These are phyloP conservation scores for Ambrosia trifida DNA, from an alignment of 129 eudicot species.

Conservation along the genomic window DNA sequence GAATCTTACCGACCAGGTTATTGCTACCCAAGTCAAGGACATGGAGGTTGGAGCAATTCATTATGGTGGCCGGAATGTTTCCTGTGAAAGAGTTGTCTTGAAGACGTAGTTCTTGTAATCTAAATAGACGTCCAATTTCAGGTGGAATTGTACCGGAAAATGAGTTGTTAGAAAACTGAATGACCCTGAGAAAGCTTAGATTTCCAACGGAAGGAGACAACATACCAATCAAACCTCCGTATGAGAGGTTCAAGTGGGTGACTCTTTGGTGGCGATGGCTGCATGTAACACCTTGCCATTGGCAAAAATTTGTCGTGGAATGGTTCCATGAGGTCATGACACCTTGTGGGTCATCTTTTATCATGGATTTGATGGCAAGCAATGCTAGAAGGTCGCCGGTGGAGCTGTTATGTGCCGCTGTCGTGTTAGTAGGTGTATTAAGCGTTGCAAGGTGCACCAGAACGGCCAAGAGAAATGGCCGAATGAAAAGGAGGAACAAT, in stretches of 20 bases:
- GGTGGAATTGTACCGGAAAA: not conserved
- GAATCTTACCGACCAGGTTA: not conserved
- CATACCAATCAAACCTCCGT: not conserved
- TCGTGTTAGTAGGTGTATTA: not conserved
- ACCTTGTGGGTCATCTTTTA: not conserved
- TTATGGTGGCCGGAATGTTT: not conserved
- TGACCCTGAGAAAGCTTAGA: not conserved
- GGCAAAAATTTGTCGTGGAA: not conserved
- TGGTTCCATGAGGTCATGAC: not conserved
- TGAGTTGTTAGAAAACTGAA: not conserved
- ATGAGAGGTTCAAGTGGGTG: not conserved
- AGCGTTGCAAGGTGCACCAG: not conserved
- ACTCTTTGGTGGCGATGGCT: not conserved
- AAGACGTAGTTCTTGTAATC: not conserved
- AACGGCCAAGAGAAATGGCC: not conserved
- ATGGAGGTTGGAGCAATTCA: conserved; percentile 7
- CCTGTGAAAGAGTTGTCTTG: not conserved
- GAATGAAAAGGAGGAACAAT: too few relatives aligned
- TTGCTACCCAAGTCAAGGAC: not conserved
- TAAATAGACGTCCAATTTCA: not conserved
- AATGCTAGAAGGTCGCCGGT: not conserved
- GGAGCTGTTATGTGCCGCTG: not conserved
- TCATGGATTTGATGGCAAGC: conserved; percentile 5
- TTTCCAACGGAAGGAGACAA: not conserved
- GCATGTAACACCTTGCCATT: not conserved